These are phyloP conservation scores for Vigna nakashimae DNA, from an alignment of 306 rosid genomes.

Conservation along the genomic window DNA sequence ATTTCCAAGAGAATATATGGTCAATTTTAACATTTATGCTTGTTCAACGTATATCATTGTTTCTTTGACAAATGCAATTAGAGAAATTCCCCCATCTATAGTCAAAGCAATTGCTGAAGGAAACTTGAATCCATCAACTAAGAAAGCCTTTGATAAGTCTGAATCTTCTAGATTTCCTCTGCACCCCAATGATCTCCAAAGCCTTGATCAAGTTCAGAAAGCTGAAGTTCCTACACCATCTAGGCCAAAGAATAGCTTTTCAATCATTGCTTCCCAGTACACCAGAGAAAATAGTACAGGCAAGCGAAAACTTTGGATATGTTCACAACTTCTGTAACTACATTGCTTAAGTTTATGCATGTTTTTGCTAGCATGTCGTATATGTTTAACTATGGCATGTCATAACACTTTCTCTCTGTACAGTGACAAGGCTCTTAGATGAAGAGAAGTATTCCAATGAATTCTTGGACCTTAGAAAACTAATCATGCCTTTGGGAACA, in stretches of 20 bases:
- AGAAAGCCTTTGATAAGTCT: constrained; percentile 70
- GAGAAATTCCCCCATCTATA: constrained; percentile 77
- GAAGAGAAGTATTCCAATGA: constrained; percentile 53
- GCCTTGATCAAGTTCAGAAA: constrained; percentile 42
- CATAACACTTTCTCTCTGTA: constrained; percentile 7
- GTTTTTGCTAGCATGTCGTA: background rate
- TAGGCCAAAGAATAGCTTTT: constrained; percentile 57
- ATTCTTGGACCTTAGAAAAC: constrained; percentile 64
- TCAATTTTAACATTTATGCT: background rate
- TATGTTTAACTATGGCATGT: background rate
- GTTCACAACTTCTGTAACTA: background rate
- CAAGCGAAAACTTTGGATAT: constrained; percentile 45
- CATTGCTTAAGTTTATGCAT: constrained; percentile 5
- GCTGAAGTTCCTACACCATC: constrained; percentile 47
- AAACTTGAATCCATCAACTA: constrained; percentile 77
- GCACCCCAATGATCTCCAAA: constrained; percentile 44
- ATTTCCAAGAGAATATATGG: constrained; percentile 13
- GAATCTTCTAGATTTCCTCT: constrained; percentile 45
- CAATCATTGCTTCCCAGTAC: constrained; percentile 53
- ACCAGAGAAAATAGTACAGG: constrained; percentile 59
- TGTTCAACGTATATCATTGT: constrained; percentile 10
- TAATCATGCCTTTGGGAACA: constrained; percentile 55
- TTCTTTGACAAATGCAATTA: constrained; percentile 61
- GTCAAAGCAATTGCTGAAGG: constrained; percentile 90
- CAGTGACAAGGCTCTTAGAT: constrained; percentile 54